A percentile compares a stretch with the other conserved stretches of the same genome.
These are phyloP conservation scores for Cytospora schulzeri DNA, from an alignment of 2,329 filamentous ascomycete genomes.

Conservation along the genomic window DNA sequence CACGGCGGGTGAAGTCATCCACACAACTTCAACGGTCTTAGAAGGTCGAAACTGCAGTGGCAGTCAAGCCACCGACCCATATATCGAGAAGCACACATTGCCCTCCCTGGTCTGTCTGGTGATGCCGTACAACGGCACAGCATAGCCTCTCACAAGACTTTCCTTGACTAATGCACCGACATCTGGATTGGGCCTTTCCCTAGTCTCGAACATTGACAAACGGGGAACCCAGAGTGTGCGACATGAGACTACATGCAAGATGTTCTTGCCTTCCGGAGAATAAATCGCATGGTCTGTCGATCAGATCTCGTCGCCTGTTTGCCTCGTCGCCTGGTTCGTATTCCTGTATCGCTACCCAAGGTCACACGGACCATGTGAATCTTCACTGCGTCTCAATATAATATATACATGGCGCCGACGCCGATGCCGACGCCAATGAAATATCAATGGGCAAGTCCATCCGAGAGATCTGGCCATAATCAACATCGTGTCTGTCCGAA, in stretches of 20 bases:
- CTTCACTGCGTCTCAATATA: constrained; percentile 8
- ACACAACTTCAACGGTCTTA: neutral
- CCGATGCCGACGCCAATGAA: constrained; percentile 6
- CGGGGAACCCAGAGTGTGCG: neutral
- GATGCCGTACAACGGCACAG: neutral
- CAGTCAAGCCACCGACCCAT: constrained; percentile 10
- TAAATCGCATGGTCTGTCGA: constrained; percentile 10
- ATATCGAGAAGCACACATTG: neutral
- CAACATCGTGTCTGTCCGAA: constrained; percentile 8
- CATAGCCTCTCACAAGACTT: neutral
- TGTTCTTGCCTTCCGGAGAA: constrained; percentile 13
- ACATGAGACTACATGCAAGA: constrained; percentile 2
- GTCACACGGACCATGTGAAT: constrained; percentile 32
- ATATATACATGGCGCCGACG: constrained; percentile 20
- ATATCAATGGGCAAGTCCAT: constrained; percentile 4
- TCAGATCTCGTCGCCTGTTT: constrained; percentile 22
- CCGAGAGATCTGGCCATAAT: constrained; percentile 16
- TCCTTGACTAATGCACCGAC: neutral
- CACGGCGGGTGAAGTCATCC: neutral
- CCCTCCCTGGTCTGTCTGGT: neutral
- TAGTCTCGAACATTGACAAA: constrained; percentile 1
- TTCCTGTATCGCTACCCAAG: constrained; percentile 36
- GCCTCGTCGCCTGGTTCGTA: constrained; percentile 26
- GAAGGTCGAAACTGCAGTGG: constrained; percentile 15
- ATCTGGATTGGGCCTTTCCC: constrained; percentile 1